Evolutionary conservation across 805 yeast genomes (phyloP).

Genomic region (Scheffersomyces coipomensis): DNA sequence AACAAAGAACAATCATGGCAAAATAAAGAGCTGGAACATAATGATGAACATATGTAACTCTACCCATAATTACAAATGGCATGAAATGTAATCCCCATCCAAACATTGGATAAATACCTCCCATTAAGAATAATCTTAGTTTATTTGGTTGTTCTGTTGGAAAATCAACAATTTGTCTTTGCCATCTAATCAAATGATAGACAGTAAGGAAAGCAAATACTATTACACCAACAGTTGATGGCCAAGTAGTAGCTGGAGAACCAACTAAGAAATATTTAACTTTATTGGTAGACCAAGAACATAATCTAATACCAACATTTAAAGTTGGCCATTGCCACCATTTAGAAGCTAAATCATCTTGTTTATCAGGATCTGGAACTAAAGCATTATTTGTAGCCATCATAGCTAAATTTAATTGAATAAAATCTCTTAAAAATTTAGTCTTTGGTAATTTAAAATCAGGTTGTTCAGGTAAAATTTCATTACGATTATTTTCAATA

Average conservation of each 20-base stretch:
- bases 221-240: slow-evolving; percentile 61
- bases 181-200: slow-evolving; percentile 53
- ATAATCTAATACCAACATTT: slow-evolving; percentile 70
- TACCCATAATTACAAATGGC: slow-evolving; percentile 91
- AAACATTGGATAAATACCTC: slow-evolving; percentile 80
- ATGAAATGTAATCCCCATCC: slow-evolving; percentile 89
- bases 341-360: slow-evolving; percentile 66
- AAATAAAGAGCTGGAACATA: slow-evolving; percentile 93
- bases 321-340: slow-evolving; percentile 88
- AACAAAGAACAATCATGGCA: slow-evolving; percentile 78
- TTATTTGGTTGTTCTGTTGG: slow-evolving; percentile 38
- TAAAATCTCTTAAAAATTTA: slow-evolving; percentile 66
- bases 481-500: slow-evolving; percentile 68
- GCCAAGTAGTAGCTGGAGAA: slow-evolving; percentile 69
- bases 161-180: slow-evolving; percentile 66
- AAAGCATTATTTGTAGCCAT: slow-evolving; percentile 82
- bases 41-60: slow-evolving; percentile 96
- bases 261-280: slow-evolving; percentile 67
- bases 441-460: slow-evolving; percentile 72
- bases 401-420: slow-evolving; percentile 75
- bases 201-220: slow-evolving; percentile 48
- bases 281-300: slow-evolving; percentile 61
- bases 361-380: slow-evolving; percentile 71
- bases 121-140: slow-evolving; percentile 56
- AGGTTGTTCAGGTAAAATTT: slow-evolving; percentile 56